A percentile compares a stretch with the other conserved stretches of the same genome.
Conservation (phyloP, 2,329 filamentous ascomycete genomes). For the Fusarium sp. region DNA sequence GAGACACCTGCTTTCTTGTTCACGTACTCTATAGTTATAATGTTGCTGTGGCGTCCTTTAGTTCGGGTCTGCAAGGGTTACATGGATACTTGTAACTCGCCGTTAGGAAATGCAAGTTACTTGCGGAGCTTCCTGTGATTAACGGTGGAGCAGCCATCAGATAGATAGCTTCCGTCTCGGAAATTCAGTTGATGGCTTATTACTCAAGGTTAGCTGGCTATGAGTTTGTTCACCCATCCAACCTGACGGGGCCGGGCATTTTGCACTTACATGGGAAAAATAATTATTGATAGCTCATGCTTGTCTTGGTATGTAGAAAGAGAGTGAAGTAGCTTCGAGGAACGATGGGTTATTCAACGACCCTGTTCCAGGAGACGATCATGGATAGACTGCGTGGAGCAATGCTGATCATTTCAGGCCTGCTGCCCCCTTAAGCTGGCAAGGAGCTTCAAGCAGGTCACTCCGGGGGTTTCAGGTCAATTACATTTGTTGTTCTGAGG, state of each 20-base stretch:
- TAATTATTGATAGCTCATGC: not conserved
- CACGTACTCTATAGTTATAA: not conserved
- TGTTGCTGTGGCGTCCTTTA: not conserved
- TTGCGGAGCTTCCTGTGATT: not conserved
- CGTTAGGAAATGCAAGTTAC: not conserved
- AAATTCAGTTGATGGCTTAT: not conserved
- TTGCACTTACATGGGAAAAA: not conserved
- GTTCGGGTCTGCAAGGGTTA: too few relatives aligned
- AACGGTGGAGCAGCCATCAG: not conserved
- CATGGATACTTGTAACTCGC: not conserved
- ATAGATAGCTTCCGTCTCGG: not conserved
- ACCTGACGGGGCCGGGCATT: too few relatives aligned
- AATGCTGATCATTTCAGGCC: not conserved
- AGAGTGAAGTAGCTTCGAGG: not conserved
- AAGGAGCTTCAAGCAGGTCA: too few relatives aligned
- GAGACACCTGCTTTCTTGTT: not conserved
- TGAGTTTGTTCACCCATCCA: too few relatives aligned
- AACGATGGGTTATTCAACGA: too few relatives aligned
- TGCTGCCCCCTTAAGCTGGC: not conserved
- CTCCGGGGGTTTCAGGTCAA: too few relatives aligned
- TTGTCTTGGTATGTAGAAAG: not conserved
- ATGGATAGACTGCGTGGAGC: not conserved
- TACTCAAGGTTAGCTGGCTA: not conserved
- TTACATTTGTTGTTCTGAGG: too few relatives aligned
- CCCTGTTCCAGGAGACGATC: not conserved